Conservation (phyloP, 75 land plant genomes). For the Selaginella moellendorffii region DNA sequence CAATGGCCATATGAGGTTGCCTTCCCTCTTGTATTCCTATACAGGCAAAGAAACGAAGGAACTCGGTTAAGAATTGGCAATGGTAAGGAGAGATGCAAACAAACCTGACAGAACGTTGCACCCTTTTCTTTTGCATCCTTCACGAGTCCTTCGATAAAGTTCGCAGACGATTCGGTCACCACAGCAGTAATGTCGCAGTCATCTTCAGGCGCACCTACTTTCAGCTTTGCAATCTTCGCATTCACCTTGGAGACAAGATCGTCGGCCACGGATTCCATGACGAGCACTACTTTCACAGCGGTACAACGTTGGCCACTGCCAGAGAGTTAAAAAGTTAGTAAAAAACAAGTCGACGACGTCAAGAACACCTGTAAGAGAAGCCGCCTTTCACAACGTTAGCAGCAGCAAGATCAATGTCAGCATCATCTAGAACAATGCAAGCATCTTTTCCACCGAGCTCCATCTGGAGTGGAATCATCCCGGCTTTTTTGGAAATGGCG, state of each 20-base stretch:
- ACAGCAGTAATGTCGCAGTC: conserved; percentile 31
- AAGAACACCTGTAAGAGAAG: conserved; percentile 30
- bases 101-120: conserved; percentile 33
- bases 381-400: conserved; percentile 27
- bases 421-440: conserved; percentile 29
- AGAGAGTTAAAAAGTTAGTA: too few species aligned
- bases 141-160: conserved; percentile 31
- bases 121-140: conserved; percentile 27
- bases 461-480: too few species aligned
- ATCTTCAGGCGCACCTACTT: conserved; percentile 24
- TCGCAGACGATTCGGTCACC: conserved; percentile 24
- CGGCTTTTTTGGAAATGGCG: too few species aligned
- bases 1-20: conserved; percentile 27
- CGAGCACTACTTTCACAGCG: conserved; percentile 32
- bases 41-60: too few species aligned
- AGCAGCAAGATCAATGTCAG: conserved; percentile 28
- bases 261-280: conserved; percentile 26
- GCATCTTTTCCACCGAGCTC: conserved; percentile 32
- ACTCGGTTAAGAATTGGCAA: background rate
- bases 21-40: conserved; percentile 32
- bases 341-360: background rate
- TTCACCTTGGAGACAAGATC: conserved; percentile 21
- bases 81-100: background rate
- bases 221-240: conserved; percentile 17
- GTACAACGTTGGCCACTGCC: conserved; percentile 32